Conservation (phyloP, 2,329 filamentous ascomycete genomes). For the Sclerotinia nivalis region DNA sequence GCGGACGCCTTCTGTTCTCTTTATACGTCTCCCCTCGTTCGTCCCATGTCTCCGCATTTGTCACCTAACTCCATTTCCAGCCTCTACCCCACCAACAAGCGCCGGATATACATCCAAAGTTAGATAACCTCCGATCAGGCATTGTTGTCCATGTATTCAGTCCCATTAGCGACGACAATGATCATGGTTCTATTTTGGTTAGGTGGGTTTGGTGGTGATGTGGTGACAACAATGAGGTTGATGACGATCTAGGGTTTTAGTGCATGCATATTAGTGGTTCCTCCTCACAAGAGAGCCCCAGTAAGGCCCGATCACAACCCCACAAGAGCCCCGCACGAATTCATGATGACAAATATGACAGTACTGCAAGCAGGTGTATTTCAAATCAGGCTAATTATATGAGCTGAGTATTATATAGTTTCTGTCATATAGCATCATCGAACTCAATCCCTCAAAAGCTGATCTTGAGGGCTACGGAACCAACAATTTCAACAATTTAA, state of each 20-base stretch:
- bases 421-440: background rate
- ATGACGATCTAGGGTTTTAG: constrained; percentile 4
- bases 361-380: background rate
- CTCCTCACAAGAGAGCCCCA: background rate
- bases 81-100: constrained; percentile 10
- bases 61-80: background rate
- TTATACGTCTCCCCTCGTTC: constrained; percentile 12
- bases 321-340: background rate
- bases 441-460: too few relatives aligned
- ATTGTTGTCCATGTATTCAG: constrained; percentile 3
- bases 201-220: constrained; percentile 19
- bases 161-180: background rate
- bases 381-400: background rate
- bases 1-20: background rate
- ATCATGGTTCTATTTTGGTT: background rate
- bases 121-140: background rate
- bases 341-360: background rate
- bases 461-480: too few relatives aligned
- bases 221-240: constrained; percentile 12
- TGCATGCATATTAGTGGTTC: background rate
- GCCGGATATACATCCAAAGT: background rate
- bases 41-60: background rate
- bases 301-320: background rate
- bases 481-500: too few relatives aligned
- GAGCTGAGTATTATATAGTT: background rate